Conservation (phyloP, 176 grass and related monocot genomes). For the Stipa capillata region DNA sequence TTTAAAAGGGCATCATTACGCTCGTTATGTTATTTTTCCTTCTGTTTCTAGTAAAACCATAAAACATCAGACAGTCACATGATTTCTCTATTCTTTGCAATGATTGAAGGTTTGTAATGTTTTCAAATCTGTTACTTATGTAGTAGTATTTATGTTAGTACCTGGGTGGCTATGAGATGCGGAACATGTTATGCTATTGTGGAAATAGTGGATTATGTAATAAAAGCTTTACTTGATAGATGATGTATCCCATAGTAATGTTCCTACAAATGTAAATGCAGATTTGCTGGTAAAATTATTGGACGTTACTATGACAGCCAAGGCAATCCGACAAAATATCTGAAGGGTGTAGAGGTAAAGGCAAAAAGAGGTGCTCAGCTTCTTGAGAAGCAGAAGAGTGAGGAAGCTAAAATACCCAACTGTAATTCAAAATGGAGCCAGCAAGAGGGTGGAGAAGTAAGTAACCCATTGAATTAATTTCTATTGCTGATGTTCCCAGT, state of each 20-base stretch:
- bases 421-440: constrained; percentile 97
- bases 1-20: not conserved
- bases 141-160: not conserved
- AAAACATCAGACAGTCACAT: not conserved
- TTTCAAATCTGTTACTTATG: not conserved
- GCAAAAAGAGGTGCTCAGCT: constrained; percentile 92
- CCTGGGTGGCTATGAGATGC: not conserved
- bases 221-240: not conserved
- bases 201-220: not conserved
- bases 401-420: constrained; percentile 77
- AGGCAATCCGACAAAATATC: constrained; percentile 90
- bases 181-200: constrained; percentile 5
- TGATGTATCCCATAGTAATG: no score
- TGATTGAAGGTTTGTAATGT: not conserved
- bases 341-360: constrained; percentile 81
- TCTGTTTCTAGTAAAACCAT: not conserved
- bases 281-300: constrained; percentile 80
- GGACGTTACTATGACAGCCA: constrained; percentile 77
- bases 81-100: not conserved
- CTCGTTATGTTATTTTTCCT: not conserved
- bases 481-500: not conserved
- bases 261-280: no score
- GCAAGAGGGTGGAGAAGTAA: constrained; percentile 79
- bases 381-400: constrained; percentile 79
- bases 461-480: not conserved